phyloP scores from a whole-genome alignment of 2,329 filamentous ascomycete genomes.

The Colletotrichum agaves region DNA sequence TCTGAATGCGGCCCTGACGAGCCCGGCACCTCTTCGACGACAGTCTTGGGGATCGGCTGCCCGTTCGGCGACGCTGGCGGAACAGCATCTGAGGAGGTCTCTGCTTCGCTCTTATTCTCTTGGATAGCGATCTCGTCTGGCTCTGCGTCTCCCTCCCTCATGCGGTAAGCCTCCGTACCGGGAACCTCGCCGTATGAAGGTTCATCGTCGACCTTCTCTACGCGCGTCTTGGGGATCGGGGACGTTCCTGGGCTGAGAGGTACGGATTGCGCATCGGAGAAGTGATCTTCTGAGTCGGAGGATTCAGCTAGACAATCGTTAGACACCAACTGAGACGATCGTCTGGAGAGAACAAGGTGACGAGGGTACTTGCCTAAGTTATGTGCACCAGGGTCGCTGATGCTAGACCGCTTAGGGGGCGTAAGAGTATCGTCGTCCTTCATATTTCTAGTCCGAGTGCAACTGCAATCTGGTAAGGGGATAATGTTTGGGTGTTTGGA shows the following conservation, averaged over 20 bases:
- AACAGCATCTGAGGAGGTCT: constrained; percentile 40
- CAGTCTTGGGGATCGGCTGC: constrained; percentile 60
- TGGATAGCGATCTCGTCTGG: constrained; percentile 69
- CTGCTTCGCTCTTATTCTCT: constrained; percentile 38
- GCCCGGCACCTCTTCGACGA: constrained; percentile 64
- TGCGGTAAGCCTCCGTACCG: constrained; percentile 66
- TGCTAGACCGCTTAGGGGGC: constrained; percentile 53
- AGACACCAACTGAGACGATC: constrained; percentile 37
- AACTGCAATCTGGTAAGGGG: constrained; percentile 7
- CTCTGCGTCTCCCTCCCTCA: constrained; percentile 66
- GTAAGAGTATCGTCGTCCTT: constrained; percentile 51
- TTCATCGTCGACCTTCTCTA: constrained; percentile 68
- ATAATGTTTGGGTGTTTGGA: not conserved
- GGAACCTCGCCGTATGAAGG: constrained; percentile 71
- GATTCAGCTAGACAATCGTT: constrained; percentile 53
- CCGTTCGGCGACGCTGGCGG: constrained; percentile 45
- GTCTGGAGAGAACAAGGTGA: constrained; percentile 10
- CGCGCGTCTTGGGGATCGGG: constrained; percentile 67
- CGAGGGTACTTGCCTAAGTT: constrained; percentile 60
- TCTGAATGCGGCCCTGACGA: constrained; percentile 55
- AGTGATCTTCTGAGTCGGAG: constrained; percentile 76
- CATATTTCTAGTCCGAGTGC: constrained; percentile 39
- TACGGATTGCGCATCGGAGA: constrained; percentile 72
- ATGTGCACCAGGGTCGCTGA: constrained; percentile 67
- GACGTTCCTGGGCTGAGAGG: constrained; percentile 56